Base-by-base conservation (phyloP, 2,329 filamentous ascomycete genomes). In the Aspergillus carbonarius region DNA sequence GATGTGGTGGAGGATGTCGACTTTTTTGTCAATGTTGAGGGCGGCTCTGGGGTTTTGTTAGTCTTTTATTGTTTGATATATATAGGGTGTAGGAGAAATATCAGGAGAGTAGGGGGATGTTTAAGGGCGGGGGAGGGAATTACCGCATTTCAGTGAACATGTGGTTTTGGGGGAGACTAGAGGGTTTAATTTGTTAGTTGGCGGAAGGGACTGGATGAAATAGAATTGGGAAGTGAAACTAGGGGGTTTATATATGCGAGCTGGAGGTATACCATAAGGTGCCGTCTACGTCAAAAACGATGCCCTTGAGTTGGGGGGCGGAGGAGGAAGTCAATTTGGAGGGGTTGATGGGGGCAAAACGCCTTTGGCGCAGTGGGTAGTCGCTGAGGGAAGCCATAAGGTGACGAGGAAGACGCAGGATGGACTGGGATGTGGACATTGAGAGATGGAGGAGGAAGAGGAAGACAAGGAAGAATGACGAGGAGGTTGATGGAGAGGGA, bases 221-320 rank as follows among this genome's bases (percentile, higher is more conserved):
- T 18, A 20, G 20, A 25, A 37, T 30, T 46, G 48, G 23, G 15
- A 50, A 15, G 20, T 27, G 3, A 54, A 13, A 12, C 35, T 32
- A 12, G 18, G 53, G n/a, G 23, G 27, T 49, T 30, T 66, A 87
- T 78, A 9, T 25, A 47, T 4, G 15, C n/a, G n/a, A n/a, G n/a
- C n/a, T n/a, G 23, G 23, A 23, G 23, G 23, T 23, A 23, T 77
- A 96, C 93, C 89, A 97, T 60, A 98, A 77, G 23, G 93, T 99
- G 3, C 93, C 93, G 75, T 99, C 93, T 63, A 99, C 91, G 77
- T 99, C 93, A 76, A 98, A 98, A 13, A 98, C 80, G 25, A 88
- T 81, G 1, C 85, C 85, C 66, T 81, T 80, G 57, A 88, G 68
- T 30, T 67, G 68, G 42, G 82, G 80, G 17, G 75, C 74, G 61